Conservation (phyloP, 495 filamentous ascomycete species). For the Aspergillus ellipticus region DNA sequence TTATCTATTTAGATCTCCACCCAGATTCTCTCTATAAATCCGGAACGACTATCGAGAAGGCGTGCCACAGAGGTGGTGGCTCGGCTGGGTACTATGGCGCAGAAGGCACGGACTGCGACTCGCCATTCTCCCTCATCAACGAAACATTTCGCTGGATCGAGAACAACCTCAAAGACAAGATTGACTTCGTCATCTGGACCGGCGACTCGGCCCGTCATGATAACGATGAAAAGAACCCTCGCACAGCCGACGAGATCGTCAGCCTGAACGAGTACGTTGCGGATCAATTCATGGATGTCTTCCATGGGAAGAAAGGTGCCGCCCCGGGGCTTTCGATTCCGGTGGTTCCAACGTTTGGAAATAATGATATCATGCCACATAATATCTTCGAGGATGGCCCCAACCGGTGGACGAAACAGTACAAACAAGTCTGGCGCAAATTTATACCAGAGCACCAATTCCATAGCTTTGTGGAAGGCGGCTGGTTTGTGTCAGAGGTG, state of each 20-base stretch:
- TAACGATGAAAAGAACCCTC: constrained; percentile 80
- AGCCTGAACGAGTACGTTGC: constrained; percentile 71
- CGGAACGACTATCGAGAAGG: constrained; percentile 64
- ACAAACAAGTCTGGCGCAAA: constrained; percentile 67
- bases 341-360: constrained; percentile 85
- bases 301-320: constrained; percentile 45
- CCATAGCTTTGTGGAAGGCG: constrained; percentile 86
- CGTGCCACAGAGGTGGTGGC: constrained; percentile 78
- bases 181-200: constrained; percentile 98
- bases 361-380: constrained; percentile 96
- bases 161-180: constrained; percentile 71
- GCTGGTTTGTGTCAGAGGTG: constrained; percentile 92
- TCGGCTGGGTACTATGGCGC: constrained; percentile 77
- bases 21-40: constrained; percentile 80
- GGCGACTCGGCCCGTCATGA: constrained; percentile 95
- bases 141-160: constrained; percentile 90
- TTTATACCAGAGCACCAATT: constrained; percentile 94
- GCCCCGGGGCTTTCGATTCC: constrained; percentile 67
- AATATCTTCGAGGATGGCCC: constrained; percentile 87
- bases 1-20: constrained; percentile 66
- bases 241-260: constrained; percentile 68
- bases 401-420: constrained; percentile 75
- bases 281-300: constrained; percentile 70
- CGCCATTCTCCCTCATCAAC: constrained; percentile 74
- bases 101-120: constrained; percentile 84